These are phyloP conservation scores for Cronartium quercuum DNA, from an alignment of 1,284 basidiomycete species.

Conservation along the genomic window DNA sequence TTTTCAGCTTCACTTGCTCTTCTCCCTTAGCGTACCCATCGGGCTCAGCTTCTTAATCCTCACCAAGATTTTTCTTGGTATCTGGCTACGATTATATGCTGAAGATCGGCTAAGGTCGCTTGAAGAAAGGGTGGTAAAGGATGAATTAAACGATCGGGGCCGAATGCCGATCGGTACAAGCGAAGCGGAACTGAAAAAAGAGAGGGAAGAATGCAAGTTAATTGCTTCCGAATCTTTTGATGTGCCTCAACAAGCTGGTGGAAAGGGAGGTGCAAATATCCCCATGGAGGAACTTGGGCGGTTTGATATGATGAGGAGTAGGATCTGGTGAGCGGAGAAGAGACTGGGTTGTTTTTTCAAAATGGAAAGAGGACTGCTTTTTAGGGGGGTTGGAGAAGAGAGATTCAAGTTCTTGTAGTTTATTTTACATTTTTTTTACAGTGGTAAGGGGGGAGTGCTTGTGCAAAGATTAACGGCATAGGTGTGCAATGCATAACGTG, in stretches of 20 bases:
- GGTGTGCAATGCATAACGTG: too few species aligned
- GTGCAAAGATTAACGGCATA: background rate
- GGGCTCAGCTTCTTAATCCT: slow-evolving; percentile 10
- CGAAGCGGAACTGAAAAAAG: slow-evolving; percentile 6
- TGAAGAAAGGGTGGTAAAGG: background rate
- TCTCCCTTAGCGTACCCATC: slow-evolving; percentile 1
- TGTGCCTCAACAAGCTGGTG: background rate
- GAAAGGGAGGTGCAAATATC: background rate
- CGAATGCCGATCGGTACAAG: slow-evolving; percentile 18
- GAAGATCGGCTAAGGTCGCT: slow-evolving; percentile 8
- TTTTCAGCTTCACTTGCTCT: slow-evolving; percentile 13
- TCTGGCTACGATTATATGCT: slow-evolving; percentile 18
- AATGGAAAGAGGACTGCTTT: background rate
- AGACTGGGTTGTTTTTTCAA: background rate
- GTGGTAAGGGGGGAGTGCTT: background rate
- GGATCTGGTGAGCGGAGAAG: slow-evolving; percentile 21
- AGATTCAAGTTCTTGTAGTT: background rate
- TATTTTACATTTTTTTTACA: too few species aligned
- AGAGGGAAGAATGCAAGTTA: slow-evolving; percentile 13
- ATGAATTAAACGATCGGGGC: slow-evolving; percentile 6
- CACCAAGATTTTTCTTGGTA: slow-evolving; percentile 26
- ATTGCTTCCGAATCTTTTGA: slow-evolving; percentile 20
- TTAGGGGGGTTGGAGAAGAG: background rate
- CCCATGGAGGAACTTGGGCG: slow-evolving; percentile 30
- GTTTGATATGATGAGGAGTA: slow-evolving; percentile 36